Evolutionary conservation across 768 basidiomycete genomes (phyloP).

Genomic region (Tubosaeta brunneosetosa): DNA sequence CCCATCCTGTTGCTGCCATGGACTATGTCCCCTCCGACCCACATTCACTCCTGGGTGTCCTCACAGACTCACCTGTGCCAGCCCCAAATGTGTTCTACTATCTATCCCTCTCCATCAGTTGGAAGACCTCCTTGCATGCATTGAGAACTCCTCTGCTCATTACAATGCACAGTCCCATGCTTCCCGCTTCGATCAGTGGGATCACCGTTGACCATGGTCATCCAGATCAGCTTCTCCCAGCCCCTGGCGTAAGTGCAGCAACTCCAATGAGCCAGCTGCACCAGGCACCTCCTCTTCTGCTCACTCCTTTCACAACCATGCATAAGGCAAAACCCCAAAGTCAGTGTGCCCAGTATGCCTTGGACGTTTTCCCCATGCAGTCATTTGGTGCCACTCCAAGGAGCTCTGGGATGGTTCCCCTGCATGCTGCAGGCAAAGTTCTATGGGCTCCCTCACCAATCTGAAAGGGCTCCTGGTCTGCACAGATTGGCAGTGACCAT

Average conservation of each 20-base stretch:
- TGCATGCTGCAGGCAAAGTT: neutral
- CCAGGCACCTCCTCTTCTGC: neutral
- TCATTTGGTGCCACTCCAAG: neutral
- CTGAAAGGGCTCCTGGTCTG: neutral
- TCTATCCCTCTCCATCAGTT: no score
- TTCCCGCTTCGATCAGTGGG: no score
- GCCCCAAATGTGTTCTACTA: no score
- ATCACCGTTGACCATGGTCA: neutral
- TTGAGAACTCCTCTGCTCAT: no score
- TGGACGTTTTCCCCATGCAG: neutral
- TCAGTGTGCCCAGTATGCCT: neutral
- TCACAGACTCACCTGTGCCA: no score
- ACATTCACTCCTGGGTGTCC: no score
- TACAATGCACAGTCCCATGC: no score
- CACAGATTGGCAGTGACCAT: no score
- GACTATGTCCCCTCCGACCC: neutral
- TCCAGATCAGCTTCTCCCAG: neutral
- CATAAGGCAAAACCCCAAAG: neutral
- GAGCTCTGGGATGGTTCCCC: neutral
- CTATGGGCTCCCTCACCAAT: neutral
- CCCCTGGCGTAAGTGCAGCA: neutral
- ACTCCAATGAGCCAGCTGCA: neutral
- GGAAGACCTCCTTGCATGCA: no score
- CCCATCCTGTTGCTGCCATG: neutral
- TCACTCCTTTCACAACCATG: neutral